Evolutionary conservation across 1,284 basidiomycete species (phyloP), one percentile per base, ranked within the genome.

Genomic region (Cryptococcus sp.): DNA sequence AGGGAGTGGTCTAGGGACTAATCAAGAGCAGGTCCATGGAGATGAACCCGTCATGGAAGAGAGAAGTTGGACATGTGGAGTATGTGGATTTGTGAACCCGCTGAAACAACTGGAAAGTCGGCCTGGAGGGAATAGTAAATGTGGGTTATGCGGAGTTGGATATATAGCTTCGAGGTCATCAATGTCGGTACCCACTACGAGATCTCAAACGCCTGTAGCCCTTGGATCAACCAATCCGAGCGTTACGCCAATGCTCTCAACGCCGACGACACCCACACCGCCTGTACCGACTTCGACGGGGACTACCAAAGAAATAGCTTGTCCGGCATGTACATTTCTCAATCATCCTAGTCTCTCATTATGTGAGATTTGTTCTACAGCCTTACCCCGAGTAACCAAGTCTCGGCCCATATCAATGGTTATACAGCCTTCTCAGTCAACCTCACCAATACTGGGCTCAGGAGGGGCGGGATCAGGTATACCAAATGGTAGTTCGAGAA

Each of bases 291-390:
- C 48, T 15, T 30, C 34, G 31, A 49, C 48, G 35, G 34, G 50
- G 38, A 10, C 38, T 41, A n/a, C 38, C 38, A n/a, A 41, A 10
- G 10, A 41, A 41, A 78, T 88, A 37, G 76, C 87, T 10, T 98
- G 95, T 75, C 82, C 86, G 1, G 85, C 86, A 0, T 98, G 95
- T 69, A 98, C 95, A 0, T 98, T 95, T 68, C 79, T 93, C 34
- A 98, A 98, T 73, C 86, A 90, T 62, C 84, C 86, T 0, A 86
- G 84, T 1, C 79, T 94, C 63, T 72, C 75, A 1, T 75, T 78
- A 8, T 98, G 95, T 77, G 95, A 98, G 76, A 89, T 98, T 14
- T 98, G 95, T 70, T 83, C 82, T 4, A 88, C 89, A 5, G 77
- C 83, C 1, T 79, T 96, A 6, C 71, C 70, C 7, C 42, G 38